phyloP scores from a whole-genome alignment of 805 yeast genomes.

The Candida manassasensis region DNA sequence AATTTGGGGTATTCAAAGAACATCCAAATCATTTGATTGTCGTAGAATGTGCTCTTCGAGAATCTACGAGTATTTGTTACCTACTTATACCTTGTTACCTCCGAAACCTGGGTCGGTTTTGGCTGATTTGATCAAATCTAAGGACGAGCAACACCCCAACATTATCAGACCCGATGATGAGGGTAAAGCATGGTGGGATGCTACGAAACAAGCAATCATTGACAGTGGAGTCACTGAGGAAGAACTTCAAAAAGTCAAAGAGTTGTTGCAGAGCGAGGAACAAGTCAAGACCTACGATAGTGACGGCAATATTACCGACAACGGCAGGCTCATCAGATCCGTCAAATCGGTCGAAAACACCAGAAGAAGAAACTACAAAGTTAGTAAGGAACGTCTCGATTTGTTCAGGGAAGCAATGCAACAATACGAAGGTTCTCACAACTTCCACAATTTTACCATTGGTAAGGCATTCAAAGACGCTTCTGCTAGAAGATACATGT shows the following conservation, averaged over 20 bases:
- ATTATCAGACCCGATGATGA: constrained; percentile 60
- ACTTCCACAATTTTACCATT: constrained; percentile 83
- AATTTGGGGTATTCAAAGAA: constrained; percentile 88
- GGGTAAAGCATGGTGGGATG: constrained; percentile 71
- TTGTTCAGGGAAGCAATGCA: constrained; percentile 64
- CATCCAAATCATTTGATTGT: constrained; percentile 89
- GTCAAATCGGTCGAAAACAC: constrained; percentile 61
- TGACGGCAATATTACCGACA: constrained; percentile 29
- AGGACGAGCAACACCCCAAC: constrained; percentile 53
- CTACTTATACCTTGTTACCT: constrained; percentile 84
- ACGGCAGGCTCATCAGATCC: constrained; percentile 41
- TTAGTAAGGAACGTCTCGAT: constrained; percentile 56
- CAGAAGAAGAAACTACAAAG: constrained; percentile 65
- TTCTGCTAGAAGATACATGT: constrained; percentile 80
- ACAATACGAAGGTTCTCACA: constrained; percentile 80
- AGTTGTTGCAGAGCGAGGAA: constrained; percentile 6
- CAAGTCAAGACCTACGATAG: constrained; percentile 15
- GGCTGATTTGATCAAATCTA: constrained; percentile 52
- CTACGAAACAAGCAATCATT: constrained; percentile 30
- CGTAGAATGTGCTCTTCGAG: constrained; percentile 95
- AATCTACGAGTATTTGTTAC: constrained; percentile 88
- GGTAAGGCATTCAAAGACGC: constrained; percentile 83
- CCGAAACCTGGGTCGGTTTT: constrained; percentile 78
- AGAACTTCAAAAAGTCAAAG: constrained; percentile 6
- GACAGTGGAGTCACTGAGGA: constrained; percentile 14